A percentile compares a stretch with the other conserved stretches of the same genome.
Evolutionary conservation across 2,329 filamentous ascomycete genomes (phyloP).

Genomic region (Alternaria alternata): DNA sequence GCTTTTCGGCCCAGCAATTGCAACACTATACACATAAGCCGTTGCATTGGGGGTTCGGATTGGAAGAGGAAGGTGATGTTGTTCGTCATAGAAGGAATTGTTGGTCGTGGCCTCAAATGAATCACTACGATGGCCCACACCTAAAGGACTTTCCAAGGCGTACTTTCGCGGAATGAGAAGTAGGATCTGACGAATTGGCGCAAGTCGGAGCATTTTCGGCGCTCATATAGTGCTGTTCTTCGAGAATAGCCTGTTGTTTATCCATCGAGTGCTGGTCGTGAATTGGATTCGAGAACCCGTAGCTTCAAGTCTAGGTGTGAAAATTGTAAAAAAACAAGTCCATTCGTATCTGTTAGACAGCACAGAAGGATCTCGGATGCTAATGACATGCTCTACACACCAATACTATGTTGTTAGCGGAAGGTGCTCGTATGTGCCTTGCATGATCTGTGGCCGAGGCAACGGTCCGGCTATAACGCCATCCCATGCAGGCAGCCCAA

Average conservation of each 20-base stretch:
- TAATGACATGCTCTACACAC: background rate
- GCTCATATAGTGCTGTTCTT: background rate
- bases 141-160: background rate
- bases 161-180: background rate
- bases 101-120: background rate
- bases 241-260: background rate
- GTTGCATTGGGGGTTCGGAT: too few relatives aligned
- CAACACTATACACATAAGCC: too few relatives aligned
- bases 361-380: background rate
- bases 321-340: background rate
- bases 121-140: background rate
- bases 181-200: too few relatives aligned
- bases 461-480: slow-evolving; percentile 5
- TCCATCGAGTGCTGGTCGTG: background rate
- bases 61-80: background rate
- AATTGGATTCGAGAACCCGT: background rate
- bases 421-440: slow-evolving; percentile 11
- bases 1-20: too few relatives aligned
- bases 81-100: background rate
- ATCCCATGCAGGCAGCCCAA: slow-evolving; percentile 1
- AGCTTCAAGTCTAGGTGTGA: background rate
- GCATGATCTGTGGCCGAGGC: slow-evolving; percentile 7
- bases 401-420: background rate
- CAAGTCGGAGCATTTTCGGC: background rate
- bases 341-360: background rate